Percentiles rank a stretch among this genome's conserved stretches.
Conservation (phyloP, 345 rosid genomes). For the Cardamine occulta region DNA sequence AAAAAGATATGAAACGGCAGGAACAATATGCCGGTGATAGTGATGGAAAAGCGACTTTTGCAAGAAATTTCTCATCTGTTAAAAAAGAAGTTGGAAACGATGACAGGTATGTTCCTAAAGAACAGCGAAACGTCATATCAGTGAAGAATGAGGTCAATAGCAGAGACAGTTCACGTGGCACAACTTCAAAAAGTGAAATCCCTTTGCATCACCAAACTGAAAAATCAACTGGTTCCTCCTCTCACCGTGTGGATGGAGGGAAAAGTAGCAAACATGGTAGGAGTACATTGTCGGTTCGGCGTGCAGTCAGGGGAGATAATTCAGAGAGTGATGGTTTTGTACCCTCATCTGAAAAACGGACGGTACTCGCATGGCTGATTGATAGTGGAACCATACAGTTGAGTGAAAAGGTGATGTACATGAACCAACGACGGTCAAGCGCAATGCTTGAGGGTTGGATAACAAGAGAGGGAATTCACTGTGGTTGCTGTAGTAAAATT, state of each 20-base stretch:
- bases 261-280: slow-evolving; percentile 70
- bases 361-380: slow-evolving; percentile 80
- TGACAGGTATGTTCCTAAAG: slow-evolving; percentile 63
- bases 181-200: slow-evolving; percentile 47
- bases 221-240: slow-evolving; percentile 47
- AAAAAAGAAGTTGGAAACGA: slow-evolving; percentile 51
- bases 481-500: slow-evolving; percentile 85
- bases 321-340: slow-evolving; percentile 62
- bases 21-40: slow-evolving; percentile 48
- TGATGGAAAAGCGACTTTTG: slow-evolving; percentile 45
- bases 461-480: slow-evolving; percentile 75
- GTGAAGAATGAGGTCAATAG: slow-evolving; percentile 51
- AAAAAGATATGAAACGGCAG: slow-evolving; percentile 60
- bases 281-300: slow-evolving; percentile 68
- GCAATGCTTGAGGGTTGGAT: slow-evolving; percentile 72
- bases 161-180: slow-evolving; percentile 42
- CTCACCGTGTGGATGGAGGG: slow-evolving; percentile 58
- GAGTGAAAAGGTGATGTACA: slow-evolving; percentile 72
- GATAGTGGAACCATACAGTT: slow-evolving; percentile 62
- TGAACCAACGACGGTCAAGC: slow-evolving; percentile 54
- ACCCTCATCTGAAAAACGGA: slow-evolving; percentile 65
- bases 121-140: slow-evolving; percentile 56
- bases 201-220: slow-evolving; percentile 42
- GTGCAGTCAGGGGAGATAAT: slow-evolving; percentile 50
- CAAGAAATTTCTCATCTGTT: slow-evolving; percentile 41